Evolutionary conservation across 169 alveolate species (phyloP).

Genomic region (Blepharisma undulans): DNA sequence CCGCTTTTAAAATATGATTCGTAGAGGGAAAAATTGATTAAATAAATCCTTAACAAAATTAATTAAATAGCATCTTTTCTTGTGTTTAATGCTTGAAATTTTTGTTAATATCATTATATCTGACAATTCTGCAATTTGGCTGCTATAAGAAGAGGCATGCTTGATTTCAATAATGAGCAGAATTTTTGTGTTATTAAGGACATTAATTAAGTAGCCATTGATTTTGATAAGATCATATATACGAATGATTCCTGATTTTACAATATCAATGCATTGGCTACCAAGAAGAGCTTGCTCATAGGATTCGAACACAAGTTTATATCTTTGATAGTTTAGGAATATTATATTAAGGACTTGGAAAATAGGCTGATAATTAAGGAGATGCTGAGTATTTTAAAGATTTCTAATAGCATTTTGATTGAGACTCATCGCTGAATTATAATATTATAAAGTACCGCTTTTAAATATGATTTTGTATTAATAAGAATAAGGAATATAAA

Average conservation of each 20-base stretch:
- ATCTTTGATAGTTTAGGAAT: background rate
- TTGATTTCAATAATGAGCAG: background rate
- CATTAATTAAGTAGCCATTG: background rate
- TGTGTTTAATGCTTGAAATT: no score
- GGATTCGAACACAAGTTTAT: background rate
- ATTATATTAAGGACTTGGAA: slow-evolving; percentile 25
- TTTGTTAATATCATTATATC: no score
- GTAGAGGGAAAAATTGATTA: no score
- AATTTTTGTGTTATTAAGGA: background rate
- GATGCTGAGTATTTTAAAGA: background rate
- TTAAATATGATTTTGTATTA: no score
- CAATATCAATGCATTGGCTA: background rate
- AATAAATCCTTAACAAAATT: no score
- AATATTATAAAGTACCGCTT: background rate
- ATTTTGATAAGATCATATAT: slow-evolving; percentile 2
- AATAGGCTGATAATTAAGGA: background rate
- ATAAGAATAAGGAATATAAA: no score
- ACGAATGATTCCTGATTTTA: background rate
- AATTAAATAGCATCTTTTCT: no score
- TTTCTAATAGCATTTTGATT: background rate
- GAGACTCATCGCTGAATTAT: background rate
- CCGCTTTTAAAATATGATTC: background rate
- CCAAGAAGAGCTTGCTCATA: background rate
- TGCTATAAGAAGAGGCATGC: background rate
- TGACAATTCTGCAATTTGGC: no score